Conservation (phyloP, 2,329 filamentous ascomycete species). For the Lasiodiplodia citricola region DNA sequence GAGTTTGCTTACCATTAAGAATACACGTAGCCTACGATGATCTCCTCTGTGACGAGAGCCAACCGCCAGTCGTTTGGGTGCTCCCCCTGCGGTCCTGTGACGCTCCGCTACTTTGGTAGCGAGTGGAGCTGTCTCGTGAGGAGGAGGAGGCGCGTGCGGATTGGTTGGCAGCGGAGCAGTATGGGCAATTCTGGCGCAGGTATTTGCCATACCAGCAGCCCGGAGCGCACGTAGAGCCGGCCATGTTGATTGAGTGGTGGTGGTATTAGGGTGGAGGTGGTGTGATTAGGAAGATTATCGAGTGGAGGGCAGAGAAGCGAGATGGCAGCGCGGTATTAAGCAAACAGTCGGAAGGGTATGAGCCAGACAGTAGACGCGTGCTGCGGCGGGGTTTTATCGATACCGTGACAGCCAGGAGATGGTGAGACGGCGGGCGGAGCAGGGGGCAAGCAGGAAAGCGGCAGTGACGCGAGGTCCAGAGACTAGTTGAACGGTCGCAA, state of each 20-base stretch:
- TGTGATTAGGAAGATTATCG: background rate
- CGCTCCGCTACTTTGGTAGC: slow-evolving; percentile 7
- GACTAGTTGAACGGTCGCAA: slow-evolving; percentile 3
- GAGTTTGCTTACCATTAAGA: background rate
- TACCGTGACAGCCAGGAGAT: slow-evolving; percentile 12
- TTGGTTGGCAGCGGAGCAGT: slow-evolving; percentile 2
- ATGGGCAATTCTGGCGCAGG: slow-evolving; percentile 16
- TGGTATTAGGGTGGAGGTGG: background rate
- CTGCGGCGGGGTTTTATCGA: slow-evolving; percentile 7
- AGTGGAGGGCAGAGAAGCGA: background rate
- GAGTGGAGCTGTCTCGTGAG: slow-evolving; percentile 3
- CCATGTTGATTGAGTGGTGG: background rate
- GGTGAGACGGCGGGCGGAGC: slow-evolving; percentile 19
- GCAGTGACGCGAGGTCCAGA: slow-evolving; percentile 5
- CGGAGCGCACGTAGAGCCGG: slow-evolving; percentile 16
- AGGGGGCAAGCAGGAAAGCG: background rate
- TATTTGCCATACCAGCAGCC: slow-evolving; percentile 23
- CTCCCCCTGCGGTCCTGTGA: slow-evolving; percentile 5
- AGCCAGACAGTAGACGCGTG: background rate
- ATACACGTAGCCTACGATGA: background rate
- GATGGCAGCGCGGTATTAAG: background rate
- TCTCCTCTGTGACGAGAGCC: slow-evolving; percentile 11
- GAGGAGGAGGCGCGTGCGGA: slow-evolving; percentile 1
- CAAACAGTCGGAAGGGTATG: background rate
- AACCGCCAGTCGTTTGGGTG: slow-evolving; percentile 1